A percentile compares a stretch with the other conserved stretches of the same genome.
These are phyloP conservation scores for Akanthomyces lecanii DNA, from an alignment of 2,329 filamentous ascomycete genomes.

Conservation along the genomic window DNA sequence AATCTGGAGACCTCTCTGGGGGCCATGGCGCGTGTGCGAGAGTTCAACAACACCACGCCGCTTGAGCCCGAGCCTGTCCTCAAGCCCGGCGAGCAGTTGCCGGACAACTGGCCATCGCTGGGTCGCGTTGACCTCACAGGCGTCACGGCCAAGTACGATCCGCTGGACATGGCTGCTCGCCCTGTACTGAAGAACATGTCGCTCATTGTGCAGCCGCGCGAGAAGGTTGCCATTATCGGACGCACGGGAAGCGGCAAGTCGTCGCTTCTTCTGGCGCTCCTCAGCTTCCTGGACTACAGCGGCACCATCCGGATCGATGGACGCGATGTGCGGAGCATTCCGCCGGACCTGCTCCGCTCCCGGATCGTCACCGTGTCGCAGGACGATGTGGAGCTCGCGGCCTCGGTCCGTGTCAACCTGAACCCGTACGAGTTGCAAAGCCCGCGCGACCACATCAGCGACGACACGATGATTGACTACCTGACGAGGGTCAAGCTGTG, in stretches of 20 bases:
- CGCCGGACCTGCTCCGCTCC: constrained; percentile 21
- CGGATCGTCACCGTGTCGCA: constrained; percentile 29
- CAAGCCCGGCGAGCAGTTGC: neutral
- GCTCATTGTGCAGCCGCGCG: constrained; percentile 5
- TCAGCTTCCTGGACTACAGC: constrained; percentile 15
- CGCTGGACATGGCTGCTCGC: neutral
- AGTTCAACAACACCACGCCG: constrained; percentile 10
- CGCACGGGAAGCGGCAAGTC: constrained; percentile 18
- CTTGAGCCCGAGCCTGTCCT: constrained; percentile 2
- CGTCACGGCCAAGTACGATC: constrained; percentile 16
- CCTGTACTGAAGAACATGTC: constrained; percentile 15
- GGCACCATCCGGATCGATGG: constrained; percentile 18
- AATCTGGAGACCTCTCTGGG: constrained; percentile 17
- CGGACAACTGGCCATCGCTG: constrained; percentile 13
- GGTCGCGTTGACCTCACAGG: constrained; percentile 10
- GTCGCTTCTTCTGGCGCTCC: constrained; percentile 7
- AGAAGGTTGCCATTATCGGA: constrained; percentile 16
- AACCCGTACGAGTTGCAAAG: constrained; percentile 9
- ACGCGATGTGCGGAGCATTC: constrained; percentile 10
- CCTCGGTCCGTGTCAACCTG: constrained; percentile 16
- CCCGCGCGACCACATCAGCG: neutral
- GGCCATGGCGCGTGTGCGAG: constrained; percentile 7
- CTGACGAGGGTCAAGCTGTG: constrained; percentile 19
- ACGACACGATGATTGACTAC: constrained; percentile 17
- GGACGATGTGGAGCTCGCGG: constrained; percentile 21